Percentiles rank a stretch among this genome's conserved stretches.
phyloP scores from a whole-genome alignment of 306 rosid species.

The Rubus idaeus region DNA sequence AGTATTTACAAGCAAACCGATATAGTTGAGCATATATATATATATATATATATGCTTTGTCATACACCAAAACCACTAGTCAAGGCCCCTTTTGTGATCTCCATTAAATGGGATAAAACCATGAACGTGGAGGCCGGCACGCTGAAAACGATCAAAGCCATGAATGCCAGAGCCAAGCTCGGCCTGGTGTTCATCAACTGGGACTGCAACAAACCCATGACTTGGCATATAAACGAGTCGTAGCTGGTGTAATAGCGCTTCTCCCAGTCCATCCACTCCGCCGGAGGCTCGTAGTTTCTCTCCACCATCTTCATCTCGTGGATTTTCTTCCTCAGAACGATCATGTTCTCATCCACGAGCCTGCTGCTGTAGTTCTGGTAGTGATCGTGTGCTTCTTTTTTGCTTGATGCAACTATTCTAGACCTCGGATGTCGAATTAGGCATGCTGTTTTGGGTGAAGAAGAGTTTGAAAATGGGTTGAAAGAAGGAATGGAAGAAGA shows the following conservation, averaged over 20 bases:
- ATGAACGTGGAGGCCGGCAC: conserved; percentile 31
- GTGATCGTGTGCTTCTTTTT: background rate
- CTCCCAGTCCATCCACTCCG: conserved; percentile 63
- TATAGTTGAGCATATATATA: background rate
- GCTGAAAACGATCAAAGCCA: conserved; percentile 32
- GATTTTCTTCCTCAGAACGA: conserved; percentile 53
- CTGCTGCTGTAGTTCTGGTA: conserved; percentile 9
- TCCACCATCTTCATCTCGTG: conserved; percentile 75
- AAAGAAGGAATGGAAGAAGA: background rate
- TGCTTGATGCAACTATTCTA: conserved; percentile 10
- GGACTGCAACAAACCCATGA: conserved; percentile 49
- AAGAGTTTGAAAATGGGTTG: conserved; percentile 10
- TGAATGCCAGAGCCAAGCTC: conserved; percentile 33
- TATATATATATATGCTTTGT: background rate
- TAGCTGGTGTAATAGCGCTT: conserved; percentile 41
- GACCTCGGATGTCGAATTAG: background rate
- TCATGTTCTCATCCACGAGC: conserved; percentile 67
- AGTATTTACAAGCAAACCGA: background rate
- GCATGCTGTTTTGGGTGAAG: background rate
- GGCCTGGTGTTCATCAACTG: conserved; percentile 56
- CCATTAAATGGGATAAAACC: conserved; percentile 28
- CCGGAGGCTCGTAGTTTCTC: conserved; percentile 67
- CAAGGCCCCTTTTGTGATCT: conserved; percentile 21
- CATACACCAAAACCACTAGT: background rate
- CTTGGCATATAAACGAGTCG: conserved; percentile 37